Evolutionary conservation across 2,329 filamentous ascomycete species (phyloP).

Genomic region (Aureobasidium vineae): DNA sequence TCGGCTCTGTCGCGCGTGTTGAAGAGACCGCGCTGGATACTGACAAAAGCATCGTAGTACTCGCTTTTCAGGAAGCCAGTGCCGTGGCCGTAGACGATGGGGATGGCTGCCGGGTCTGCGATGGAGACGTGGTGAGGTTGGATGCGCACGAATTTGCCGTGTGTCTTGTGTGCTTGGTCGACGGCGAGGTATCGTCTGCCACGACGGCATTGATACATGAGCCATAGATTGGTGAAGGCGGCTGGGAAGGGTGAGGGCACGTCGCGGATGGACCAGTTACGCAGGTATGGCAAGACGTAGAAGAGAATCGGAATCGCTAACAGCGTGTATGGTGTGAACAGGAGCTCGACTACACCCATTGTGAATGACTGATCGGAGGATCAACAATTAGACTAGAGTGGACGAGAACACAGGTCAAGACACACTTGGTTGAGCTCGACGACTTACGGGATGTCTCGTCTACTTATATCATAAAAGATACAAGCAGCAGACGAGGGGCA

Average conservation of each 20-base stretch:
- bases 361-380: conserved; percentile 15
- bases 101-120: conserved; percentile 75
- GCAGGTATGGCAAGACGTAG: conserved; percentile 61
- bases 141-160: conserved; percentile 77
- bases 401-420: neutral
- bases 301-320: conserved; percentile 52
- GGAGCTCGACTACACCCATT: conserved; percentile 41
- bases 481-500: conserved; percentile 4
- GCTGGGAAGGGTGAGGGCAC: conserved; percentile 65
- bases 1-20: conserved; percentile 80
- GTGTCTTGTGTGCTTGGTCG: conserved; percentile 69
- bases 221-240: conserved; percentile 75
- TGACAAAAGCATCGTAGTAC: conserved; percentile 91
- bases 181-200: conserved; percentile 60
- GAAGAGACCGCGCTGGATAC: conserved; percentile 80
- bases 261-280: conserved; percentile 54
- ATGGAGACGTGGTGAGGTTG: conserved; percentile 82
- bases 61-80: conserved; percentile 59
- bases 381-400: neutral
- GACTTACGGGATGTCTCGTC: neutral
- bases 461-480: neutral
- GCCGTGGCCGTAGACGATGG: conserved; percentile 67
- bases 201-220: conserved; percentile 61
- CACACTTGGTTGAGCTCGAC: neutral
- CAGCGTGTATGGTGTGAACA: conserved; percentile 50